phyloP scores from a whole-genome alignment of 495 filamentous ascomycete species.

The Arthonia radiata region DNA sequence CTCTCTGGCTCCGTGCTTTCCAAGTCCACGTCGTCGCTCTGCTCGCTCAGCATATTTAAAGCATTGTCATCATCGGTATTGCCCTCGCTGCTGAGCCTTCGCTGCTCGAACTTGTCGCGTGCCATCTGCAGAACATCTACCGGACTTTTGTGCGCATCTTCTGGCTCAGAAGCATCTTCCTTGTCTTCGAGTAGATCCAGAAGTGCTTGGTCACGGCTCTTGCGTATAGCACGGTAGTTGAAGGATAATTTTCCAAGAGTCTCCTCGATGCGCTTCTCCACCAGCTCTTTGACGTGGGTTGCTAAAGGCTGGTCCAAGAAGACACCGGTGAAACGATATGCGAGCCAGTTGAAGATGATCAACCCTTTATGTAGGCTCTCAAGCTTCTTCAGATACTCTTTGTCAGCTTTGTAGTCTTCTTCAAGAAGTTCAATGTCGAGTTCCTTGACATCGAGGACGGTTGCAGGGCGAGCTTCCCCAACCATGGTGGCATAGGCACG shows the following conservation, averaged over 20 bases:
- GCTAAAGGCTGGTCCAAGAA: constrained; percentile 58
- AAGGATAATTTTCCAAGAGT: constrained; percentile 25
- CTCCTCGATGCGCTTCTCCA: constrained; percentile 53
- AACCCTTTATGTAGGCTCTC: constrained; percentile 61
- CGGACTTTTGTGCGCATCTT: constrained; percentile 6
- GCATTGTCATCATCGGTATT: too few species aligned
- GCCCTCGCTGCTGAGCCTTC: too few species aligned
- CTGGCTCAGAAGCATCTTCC: too few species aligned
- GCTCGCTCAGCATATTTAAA: too few species aligned
- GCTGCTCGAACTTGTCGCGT: too few species aligned
- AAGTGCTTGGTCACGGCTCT: too few species aligned
- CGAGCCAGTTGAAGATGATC: constrained; percentile 72
- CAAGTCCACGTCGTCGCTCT: too few species aligned
- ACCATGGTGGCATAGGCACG: constrained; percentile 40
- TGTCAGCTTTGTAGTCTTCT: constrained; percentile 11
- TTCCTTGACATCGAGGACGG: constrained; percentile 30
- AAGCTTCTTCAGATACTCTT: constrained; percentile 32
- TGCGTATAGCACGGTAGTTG: too few species aligned
- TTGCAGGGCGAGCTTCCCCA: constrained; percentile 33
- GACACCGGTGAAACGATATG: constrained; percentile 43
- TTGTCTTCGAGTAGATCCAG: too few species aligned
- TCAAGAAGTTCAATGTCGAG: constrained; percentile 17
- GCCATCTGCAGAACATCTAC: too few species aligned
- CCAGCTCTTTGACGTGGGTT: constrained; percentile 51
- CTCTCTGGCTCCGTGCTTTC: too few species aligned